These are phyloP conservation scores for Kwoniella dejecticola DNA, from an alignment of 768 basidiomycete species.

Conservation along the genomic window DNA sequence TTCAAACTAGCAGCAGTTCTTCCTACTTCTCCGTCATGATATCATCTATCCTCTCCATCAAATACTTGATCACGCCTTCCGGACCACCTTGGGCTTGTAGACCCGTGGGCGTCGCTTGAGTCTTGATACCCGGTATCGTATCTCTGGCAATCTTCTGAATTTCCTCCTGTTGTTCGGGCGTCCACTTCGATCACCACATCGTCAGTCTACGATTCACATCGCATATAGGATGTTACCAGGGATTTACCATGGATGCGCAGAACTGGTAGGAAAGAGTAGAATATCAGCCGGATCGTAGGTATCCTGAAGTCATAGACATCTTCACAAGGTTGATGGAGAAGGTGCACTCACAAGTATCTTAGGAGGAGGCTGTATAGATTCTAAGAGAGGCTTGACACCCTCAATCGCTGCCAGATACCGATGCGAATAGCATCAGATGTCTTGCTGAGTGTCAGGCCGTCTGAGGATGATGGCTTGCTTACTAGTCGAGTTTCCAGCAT, in stretches of 20 bases:
- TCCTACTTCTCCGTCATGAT: slow-evolving; percentile 23
- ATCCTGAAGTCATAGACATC: too few species aligned
- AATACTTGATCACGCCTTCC: slow-evolving; percentile 45
- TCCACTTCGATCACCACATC: slow-evolving; percentile 46
- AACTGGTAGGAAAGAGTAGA: slow-evolving; percentile 35
- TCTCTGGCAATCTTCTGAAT: slow-evolving; percentile 44
- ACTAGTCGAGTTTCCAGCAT: slow-evolving; percentile 49
- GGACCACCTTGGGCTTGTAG: slow-evolving; percentile 47
- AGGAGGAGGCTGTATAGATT: slow-evolving; percentile 41
- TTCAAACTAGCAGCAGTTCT: too few species aligned
- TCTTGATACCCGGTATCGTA: slow-evolving; percentile 49
- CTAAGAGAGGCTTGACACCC: slow-evolving; percentile 44
- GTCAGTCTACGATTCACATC: too few species aligned
- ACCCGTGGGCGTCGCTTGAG: slow-evolving; percentile 48
- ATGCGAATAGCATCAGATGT: too few species aligned
- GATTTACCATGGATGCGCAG: slow-evolving; percentile 45
- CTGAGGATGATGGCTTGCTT: too few species aligned
- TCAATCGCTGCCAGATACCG: slow-evolving; percentile 45
- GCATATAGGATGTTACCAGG: too few species aligned
- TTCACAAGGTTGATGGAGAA: too few species aligned
- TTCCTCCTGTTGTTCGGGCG: slow-evolving; percentile 49
- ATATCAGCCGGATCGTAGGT: too few species aligned
- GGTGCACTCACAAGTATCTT: slow-evolving; percentile 37
- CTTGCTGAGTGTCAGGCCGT: too few species aligned
- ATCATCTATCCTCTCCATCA: slow-evolving; percentile 46